These are phyloP conservation scores for Solanum sparsipilum DNA, from an alignment of 257 asterid genomes.

Conservation along the genomic window DNA sequence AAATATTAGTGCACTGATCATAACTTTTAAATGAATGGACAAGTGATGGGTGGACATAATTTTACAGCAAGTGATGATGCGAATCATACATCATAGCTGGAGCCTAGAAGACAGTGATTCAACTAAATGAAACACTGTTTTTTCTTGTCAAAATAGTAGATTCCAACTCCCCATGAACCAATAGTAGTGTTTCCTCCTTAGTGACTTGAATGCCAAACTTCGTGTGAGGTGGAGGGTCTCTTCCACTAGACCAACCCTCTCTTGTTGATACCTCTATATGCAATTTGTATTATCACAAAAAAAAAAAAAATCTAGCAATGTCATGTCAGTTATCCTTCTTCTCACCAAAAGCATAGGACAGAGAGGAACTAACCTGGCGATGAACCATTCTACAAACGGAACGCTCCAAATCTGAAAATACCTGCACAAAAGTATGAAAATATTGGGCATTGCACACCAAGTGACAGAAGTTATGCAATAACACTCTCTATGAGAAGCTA, in stretches of 20 bases:
- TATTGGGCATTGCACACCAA: not conserved
- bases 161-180: not conserved
- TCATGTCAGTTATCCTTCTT: not conserved
- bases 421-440: constrained; percentile 34
- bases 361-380: constrained; percentile 58
- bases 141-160: not conserved
- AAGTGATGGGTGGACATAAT: not conserved
- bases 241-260: not conserved
- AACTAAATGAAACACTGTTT: not conserved
- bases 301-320: not conserved
- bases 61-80: not conserved
- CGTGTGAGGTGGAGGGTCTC: not conserved
- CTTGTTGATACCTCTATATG: not conserved
- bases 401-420: constrained; percentile 98
- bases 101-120: not conserved
- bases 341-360: not conserved
- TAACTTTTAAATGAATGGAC: not conserved
- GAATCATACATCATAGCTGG: not conserved
- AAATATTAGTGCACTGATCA: not conserved
- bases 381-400: constrained; percentile 98
- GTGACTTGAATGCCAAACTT: not conserved
- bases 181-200: not conserved
- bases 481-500: not conserved
- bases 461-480: not conserved
- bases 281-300: not conserved